Percentiles rank a stretch among this genome's conserved stretches.
These are phyloP conservation scores for Kluyveromyces sp. DNA, from an alignment of 1,139 yeast genomes.

Conservation along the genomic window DNA sequence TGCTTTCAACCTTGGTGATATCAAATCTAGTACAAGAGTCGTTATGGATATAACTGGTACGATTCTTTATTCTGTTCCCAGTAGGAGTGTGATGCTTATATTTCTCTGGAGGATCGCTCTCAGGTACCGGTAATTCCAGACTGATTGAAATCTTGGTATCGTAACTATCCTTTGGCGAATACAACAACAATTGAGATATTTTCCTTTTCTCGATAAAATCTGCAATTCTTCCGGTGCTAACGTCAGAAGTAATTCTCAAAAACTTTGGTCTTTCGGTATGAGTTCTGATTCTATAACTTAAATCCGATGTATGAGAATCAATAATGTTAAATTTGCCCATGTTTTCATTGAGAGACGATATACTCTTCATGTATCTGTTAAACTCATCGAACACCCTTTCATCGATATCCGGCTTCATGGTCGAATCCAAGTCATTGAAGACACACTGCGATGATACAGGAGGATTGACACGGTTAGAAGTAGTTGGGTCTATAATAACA, in stretches of 20 bases:
- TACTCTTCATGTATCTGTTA: constrained; percentile 48
- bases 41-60: constrained; percentile 57
- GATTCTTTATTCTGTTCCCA: constrained; percentile 53
- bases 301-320: constrained; percentile 36
- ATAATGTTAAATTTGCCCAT: constrained; percentile 36
- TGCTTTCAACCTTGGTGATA: constrained; percentile 53
- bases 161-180: constrained; percentile 69
- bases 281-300: constrained; percentile 35
- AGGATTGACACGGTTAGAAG: constrained; percentile 55
- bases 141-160: constrained; percentile 73
- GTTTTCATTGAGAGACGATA: constrained; percentile 44
- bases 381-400: constrained; percentile 59
- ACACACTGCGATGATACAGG: constrained; percentile 76
- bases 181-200: constrained; percentile 61
- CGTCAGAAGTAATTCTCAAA: constrained; percentile 59
- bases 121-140: constrained; percentile 58
- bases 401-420: constrained; percentile 65
- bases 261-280: constrained; percentile 46
- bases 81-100: constrained; percentile 44
- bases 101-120: constrained; percentile 49
- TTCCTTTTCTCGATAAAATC: constrained; percentile 68
- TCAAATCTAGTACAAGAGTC: constrained; percentile 69
- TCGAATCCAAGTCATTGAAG: constrained; percentile 47
- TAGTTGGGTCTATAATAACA: constrained; percentile 49
- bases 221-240: constrained; percentile 56